phyloP scores from a whole-genome alignment of 805 yeast species.

The Yamadazyma laniorum region DNA sequence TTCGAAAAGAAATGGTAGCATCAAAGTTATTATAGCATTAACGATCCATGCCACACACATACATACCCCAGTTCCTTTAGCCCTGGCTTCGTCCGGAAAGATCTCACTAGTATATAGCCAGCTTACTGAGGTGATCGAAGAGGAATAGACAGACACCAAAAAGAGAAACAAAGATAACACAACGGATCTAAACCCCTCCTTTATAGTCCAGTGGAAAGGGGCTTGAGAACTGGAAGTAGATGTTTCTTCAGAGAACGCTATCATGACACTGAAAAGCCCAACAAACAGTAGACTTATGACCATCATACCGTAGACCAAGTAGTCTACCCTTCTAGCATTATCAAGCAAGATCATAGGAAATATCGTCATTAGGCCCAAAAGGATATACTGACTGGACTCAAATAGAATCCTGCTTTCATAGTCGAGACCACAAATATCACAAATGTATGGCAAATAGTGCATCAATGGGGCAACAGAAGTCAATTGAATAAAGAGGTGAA shows the following conservation, averaged over 20 bases:
- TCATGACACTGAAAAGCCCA: constrained; percentile 36
- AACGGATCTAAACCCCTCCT: constrained; percentile 36
- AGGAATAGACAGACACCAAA: constrained; percentile 45
- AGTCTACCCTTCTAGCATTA: constrained; percentile 46
- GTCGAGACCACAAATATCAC: constrained; percentile 46
- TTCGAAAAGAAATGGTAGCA: constrained; percentile 40
- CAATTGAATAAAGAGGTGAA: constrained; percentile 45
- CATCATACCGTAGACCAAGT: constrained; percentile 42
- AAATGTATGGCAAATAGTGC: constrained; percentile 45
- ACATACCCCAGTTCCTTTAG: constrained; percentile 47
- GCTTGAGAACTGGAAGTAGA: constrained; percentile 2
- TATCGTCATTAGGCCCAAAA: constrained; percentile 40
- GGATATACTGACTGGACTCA: constrained; percentile 37
- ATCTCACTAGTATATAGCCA: constrained; percentile 53
- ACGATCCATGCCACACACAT: constrained; percentile 47
- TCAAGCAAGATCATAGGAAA: constrained; percentile 46
- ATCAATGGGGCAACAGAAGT: constrained; percentile 44
- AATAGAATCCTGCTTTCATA: constrained; percentile 30
- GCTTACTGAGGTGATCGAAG: constrained; percentile 46
- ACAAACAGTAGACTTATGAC: constrained; percentile 35
- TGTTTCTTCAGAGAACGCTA: constrained; percentile 19
- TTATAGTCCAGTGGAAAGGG: constrained; percentile 14
- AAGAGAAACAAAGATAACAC: constrained; percentile 45
- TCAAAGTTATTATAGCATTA: constrained; percentile 35
- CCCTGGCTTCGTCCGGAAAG: constrained; percentile 43